phyloP scores from a whole-genome alignment of 306 rosid species.

The Nissolia schottii region DNA sequence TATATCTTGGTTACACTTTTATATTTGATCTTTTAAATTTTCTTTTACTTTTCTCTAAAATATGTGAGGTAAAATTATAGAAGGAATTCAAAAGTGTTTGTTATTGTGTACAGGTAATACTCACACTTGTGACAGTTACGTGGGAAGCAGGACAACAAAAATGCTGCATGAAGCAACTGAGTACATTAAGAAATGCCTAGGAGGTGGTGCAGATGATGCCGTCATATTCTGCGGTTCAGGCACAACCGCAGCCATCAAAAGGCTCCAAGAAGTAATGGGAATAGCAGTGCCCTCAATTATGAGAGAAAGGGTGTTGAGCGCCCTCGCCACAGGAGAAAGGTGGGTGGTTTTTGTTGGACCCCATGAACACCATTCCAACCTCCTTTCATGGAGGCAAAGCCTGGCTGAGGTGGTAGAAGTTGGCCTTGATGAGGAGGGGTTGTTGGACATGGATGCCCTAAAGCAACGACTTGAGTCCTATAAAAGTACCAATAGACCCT shows the following conservation, averaged over 20 bases:
- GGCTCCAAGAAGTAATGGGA: slow-evolving; percentile 88
- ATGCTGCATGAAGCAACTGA: slow-evolving; percentile 48
- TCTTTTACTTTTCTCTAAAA: neutral
- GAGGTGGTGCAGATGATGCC: slow-evolving; percentile 56
- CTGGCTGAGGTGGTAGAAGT: slow-evolving; percentile 75
- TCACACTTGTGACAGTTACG: slow-evolving; percentile 73
- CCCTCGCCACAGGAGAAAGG: slow-evolving; percentile 41
- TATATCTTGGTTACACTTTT: neutral
- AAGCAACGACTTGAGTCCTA: slow-evolving; percentile 41
- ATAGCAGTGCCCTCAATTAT: slow-evolving; percentile 55
- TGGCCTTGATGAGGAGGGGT: slow-evolving; percentile 55
- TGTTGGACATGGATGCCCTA: slow-evolving; percentile 52
- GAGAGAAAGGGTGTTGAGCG: slow-evolving; percentile 42
- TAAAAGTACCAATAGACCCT: slow-evolving; percentile 46
- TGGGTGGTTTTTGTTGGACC: slow-evolving; percentile 94
- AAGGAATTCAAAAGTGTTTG: neutral
- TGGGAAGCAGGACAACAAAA: slow-evolving; percentile 69
- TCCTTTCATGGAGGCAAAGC: slow-evolving; percentile 85
- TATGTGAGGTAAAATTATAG: neutral
- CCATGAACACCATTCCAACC: slow-evolving; percentile 79
- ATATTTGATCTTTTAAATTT: neutral
- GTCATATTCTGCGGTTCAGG: slow-evolving; percentile 75
- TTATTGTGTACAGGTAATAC: slow-evolving; percentile 49
- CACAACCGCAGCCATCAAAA: slow-evolving; percentile 71
- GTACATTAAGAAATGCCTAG: slow-evolving; percentile 68